Evolutionary conservation across 192 early-diverging fungal genomes (phyloP).

Genomic region (Coemansia sp.): DNA sequence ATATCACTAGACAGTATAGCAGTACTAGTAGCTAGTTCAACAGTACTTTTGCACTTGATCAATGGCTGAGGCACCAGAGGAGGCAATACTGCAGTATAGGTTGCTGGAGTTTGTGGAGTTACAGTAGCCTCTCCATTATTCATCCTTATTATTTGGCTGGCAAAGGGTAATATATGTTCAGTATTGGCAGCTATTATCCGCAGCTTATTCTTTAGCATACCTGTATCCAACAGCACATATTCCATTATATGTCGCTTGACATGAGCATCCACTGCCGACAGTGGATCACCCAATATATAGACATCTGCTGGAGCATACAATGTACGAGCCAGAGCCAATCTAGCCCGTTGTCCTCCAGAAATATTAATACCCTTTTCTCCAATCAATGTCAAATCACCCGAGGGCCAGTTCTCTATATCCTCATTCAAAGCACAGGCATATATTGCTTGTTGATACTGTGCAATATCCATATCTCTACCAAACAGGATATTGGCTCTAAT

Average conservation of each 20-base stretch:
- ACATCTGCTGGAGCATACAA: conserved; percentile 60
- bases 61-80: neutral
- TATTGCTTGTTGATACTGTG: conserved; percentile 19
- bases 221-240: conserved; percentile 16
- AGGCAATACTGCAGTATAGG: neutral
- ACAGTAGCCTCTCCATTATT: neutral
- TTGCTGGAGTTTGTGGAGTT: neutral
- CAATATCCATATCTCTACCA: conserved; percentile 12
- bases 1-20: neutral
- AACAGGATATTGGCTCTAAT: conserved; percentile 48
- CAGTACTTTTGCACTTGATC: neutral
- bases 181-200: neutral
- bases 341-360: conserved; percentile 62
- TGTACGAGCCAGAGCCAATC: conserved; percentile 66
- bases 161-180: neutral
- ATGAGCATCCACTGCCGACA: conserved; percentile 27
- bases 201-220: neutral
- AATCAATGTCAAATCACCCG: conserved; percentile 54
- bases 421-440: conserved; percentile 23
- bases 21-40: neutral
- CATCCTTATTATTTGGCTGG: neutral
- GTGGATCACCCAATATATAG: conserved; percentile 21
- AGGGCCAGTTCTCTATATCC: conserved; percentile 17
- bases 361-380: conserved; percentile 59
- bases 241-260: conserved; percentile 28